These are phyloP conservation scores for Hypoxylon subgilvum DNA, from an alignment of 495 filamentous ascomycete species.

Conservation along the genomic window DNA sequence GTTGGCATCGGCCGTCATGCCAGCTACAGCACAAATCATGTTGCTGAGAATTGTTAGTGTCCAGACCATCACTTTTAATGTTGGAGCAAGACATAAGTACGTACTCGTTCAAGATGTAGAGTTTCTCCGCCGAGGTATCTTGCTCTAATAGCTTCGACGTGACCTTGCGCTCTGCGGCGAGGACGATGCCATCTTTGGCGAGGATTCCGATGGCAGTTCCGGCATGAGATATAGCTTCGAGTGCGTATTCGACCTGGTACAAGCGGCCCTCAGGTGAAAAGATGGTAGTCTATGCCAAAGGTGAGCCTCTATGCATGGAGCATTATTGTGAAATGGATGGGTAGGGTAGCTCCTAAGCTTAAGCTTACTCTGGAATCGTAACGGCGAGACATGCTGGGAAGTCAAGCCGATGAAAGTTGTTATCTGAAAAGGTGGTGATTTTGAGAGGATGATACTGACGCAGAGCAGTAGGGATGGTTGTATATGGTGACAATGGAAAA, in stretches of 20 bases:
- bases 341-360: too few relatives aligned
- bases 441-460: neutral
- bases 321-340: slow-evolving; percentile 5
- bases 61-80: neutral
- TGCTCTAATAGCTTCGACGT: slow-evolving; percentile 99
- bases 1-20: slow-evolving; percentile 99
- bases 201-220: slow-evolving; percentile 96
- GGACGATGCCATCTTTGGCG: slow-evolving; percentile 96
- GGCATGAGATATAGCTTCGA: slow-evolving; percentile 98
- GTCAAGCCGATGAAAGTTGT: slow-evolving; percentile 17
- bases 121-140: slow-evolving; percentile 98
- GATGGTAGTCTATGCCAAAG: slow-evolving; percentile 82
- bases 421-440: neutral
- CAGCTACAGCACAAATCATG: slow-evolving; percentile 99
- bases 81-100: slow-evolving; percentile 29
- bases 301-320: slow-evolving; percentile 47
- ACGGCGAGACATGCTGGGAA: slow-evolving; percentile 82
- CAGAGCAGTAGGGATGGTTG: neutral
- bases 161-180: slow-evolving; percentile 98
- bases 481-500: neutral
- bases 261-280: slow-evolving; percentile 98
- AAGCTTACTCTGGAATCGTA: slow-evolving; percentile 92
- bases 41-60: slow-evolving; percentile 65
- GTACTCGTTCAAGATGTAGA: slow-evolving; percentile 98
- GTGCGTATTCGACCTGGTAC: slow-evolving; percentile 98